Conservation (phyloP, 2,329 filamentous ascomycete genomes). For the Ophiostoma quercus region DNA sequence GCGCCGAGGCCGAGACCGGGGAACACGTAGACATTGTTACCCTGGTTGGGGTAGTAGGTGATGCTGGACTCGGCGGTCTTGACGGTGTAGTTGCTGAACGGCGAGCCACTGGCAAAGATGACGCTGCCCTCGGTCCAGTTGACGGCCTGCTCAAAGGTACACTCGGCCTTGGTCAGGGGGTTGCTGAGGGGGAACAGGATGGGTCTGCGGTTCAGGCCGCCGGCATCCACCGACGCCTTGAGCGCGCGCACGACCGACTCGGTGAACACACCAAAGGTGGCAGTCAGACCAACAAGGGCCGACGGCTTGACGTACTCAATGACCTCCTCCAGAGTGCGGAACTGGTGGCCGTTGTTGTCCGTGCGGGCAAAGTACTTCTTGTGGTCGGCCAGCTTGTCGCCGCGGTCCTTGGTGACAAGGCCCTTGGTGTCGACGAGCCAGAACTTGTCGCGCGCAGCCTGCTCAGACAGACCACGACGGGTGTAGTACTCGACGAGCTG, state of each 20-base stretch:
- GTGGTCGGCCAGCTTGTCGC: constrained; percentile 89
- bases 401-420: constrained; percentile 86
- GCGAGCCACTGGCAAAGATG: constrained; percentile 92
- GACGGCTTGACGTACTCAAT: constrained; percentile 94
- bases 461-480: constrained; percentile 80
- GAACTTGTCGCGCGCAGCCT: constrained; percentile 84
- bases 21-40: constrained; percentile 91
- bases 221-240: constrained; percentile 58
- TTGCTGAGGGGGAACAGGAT: constrained; percentile 97
- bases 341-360: constrained; percentile 62
- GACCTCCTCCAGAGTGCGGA: constrained; percentile 79
- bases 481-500: constrained; percentile 97
- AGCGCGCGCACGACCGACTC: constrained; percentile 72
- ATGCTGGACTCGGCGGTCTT: constrained; percentile 55
- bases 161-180: constrained; percentile 93
- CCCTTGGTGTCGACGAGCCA: constrained; percentile 97
- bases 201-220: constrained; percentile 67
- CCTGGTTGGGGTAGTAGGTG: constrained; percentile 74
- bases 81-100: constrained; percentile 69
- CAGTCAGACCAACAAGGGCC: constrained; percentile 88
- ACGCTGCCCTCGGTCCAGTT: constrained; percentile 84
- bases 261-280: constrained; percentile 91
- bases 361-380: constrained; percentile 65
- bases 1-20: constrained; percentile 90
- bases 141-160: constrained; percentile 91